A percentile compares a stretch with the other conserved stretches of the same genome.
Conservation (phyloP, 805 yeast species). For the Komagataella kurtzmanii region DNA sequence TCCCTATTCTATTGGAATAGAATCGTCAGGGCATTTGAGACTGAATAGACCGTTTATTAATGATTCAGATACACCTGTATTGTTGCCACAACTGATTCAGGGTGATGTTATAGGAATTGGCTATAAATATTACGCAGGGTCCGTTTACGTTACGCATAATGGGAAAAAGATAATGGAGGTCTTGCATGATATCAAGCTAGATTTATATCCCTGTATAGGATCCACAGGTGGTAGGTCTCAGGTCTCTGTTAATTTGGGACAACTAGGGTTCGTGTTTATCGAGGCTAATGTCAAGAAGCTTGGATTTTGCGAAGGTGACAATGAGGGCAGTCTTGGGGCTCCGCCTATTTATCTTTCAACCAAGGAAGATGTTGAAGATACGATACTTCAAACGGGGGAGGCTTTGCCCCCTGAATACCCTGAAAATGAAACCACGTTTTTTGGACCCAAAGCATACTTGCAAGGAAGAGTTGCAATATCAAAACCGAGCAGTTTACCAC, state of each 20-base stretch:
- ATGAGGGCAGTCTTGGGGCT: conserved; percentile 24
- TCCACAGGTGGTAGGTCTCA: conserved; percentile 31
- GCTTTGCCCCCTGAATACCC: conserved; percentile 63
- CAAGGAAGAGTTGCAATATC: neutral
- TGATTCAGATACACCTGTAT: conserved; percentile 27
- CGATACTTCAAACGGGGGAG: conserved; percentile 57
- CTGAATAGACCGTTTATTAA: conserved; percentile 49
- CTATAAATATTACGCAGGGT: conserved; percentile 30
- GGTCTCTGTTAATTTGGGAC: conserved; percentile 58
- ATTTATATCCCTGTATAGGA: conserved; percentile 42
- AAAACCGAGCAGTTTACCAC: neutral
- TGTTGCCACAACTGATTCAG: conserved; percentile 36
- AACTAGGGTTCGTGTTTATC: conserved; percentile 76
- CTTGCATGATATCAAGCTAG: conserved; percentile 31
- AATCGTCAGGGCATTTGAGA: conserved; percentile 57
- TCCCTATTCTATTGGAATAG: conserved; percentile 59
- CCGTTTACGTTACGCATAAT: conserved; percentile 39
- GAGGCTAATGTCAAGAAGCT: conserved; percentile 66
- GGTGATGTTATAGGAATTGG: conserved; percentile 47
- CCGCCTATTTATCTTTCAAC: conserved; percentile 20
- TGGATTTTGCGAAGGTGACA: conserved; percentile 38
- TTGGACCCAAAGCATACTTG: conserved; percentile 25
- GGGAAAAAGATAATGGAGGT: conserved; percentile 40
- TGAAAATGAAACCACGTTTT: conserved; percentile 45
- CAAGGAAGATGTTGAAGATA: conserved; percentile 21